Evolutionary conservation across 768 basidiomycete species (phyloP).

Genomic region (Mycena capillaripes): DNA sequence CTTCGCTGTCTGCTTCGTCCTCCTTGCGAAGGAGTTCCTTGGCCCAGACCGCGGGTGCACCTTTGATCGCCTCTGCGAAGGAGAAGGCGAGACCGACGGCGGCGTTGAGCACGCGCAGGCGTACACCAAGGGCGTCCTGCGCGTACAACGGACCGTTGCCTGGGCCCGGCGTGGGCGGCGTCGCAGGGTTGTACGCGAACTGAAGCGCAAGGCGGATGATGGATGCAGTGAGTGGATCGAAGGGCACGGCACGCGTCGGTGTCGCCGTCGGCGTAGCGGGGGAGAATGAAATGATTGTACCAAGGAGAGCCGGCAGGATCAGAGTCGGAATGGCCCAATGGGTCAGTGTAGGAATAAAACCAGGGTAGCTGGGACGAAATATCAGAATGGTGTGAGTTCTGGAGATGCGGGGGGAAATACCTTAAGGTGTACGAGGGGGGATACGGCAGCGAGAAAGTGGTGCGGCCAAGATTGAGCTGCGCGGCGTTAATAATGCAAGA

Average conservation of each 20-base stretch:
- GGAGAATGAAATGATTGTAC: slow-evolving; percentile 74
- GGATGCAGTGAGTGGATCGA: slow-evolving; percentile 76
- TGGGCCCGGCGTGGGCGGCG: slow-evolving; percentile 36
- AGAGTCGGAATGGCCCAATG: slow-evolving; percentile 77
- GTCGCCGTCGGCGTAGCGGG: slow-evolving; percentile 46
- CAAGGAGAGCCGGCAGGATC: slow-evolving; percentile 69
- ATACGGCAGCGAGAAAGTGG: slow-evolving; percentile 56
- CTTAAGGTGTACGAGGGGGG: slow-evolving; percentile 61
- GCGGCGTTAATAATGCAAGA: not conserved
- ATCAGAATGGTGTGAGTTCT: too few relatives aligned
- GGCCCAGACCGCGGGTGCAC: slow-evolving; percentile 56
- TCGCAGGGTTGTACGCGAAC: slow-evolving; percentile 66
- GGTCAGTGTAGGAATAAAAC: slow-evolving; percentile 67
- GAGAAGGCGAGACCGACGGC: slow-evolving; percentile 73
- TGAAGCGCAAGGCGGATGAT: slow-evolving; percentile 76
- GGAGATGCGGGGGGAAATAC: too few relatives aligned
- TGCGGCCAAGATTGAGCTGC: slow-evolving; percentile 46
- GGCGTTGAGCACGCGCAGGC: slow-evolving; percentile 70
- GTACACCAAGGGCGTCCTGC: slow-evolving; percentile 67
- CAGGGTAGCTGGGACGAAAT: slow-evolving; percentile 44
- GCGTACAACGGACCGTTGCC: slow-evolving; percentile 47
- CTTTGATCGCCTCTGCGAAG: slow-evolving; percentile 74
- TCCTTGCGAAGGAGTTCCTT: slow-evolving; percentile 32
- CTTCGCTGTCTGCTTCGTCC: slow-evolving; percentile 22
- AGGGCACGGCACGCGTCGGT: slow-evolving; percentile 46